A percentile compares a stretch with the other conserved stretches of the same genome.
Evolutionary conservation across 495 filamentous ascomycete species (phyloP).

Genomic region (Bombardia bombarda): DNA sequence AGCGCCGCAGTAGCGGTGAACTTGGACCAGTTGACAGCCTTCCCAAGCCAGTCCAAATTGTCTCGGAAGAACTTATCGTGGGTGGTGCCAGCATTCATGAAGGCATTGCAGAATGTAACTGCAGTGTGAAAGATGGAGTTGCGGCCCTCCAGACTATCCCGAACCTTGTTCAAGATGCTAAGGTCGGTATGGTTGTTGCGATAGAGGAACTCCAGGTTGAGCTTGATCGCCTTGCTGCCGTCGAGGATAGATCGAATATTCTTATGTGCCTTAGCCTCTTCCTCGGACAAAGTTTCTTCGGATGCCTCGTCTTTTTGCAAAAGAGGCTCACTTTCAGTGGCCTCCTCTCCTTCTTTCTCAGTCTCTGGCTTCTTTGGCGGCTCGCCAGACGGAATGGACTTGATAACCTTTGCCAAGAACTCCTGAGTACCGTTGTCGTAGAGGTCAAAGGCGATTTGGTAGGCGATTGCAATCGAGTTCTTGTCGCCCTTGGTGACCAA

Average conservation of each 20-base stretch:
- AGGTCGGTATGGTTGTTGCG: conserved; percentile 80
- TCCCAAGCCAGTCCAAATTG: conserved; percentile 96
- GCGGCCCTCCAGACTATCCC: conserved; percentile 87
- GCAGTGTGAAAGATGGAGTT: conserved; percentile 98
- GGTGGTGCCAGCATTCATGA: conserved; percentile 99
- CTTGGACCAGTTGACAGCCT: conserved; percentile 99
- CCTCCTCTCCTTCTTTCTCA: conserved; percentile 42
- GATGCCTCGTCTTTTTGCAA: conserved; percentile 26
- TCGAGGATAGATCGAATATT: conserved; percentile 81
- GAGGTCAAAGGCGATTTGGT: conserved; percentile 96
- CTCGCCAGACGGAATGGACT: conserved; percentile 60
- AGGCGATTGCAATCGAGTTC: conserved; percentile 74
- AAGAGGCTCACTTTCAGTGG: conserved; percentile 38
- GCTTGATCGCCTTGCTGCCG: conserved; percentile 82
- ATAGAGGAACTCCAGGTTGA: conserved; percentile 94
- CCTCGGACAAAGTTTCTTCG: conserved; percentile 37
- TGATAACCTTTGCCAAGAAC: conserved; percentile 83
- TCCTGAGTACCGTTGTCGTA: conserved; percentile 98
- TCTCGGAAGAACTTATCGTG: conserved; percentile 96
- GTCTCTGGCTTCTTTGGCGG: conserved; percentile 43
- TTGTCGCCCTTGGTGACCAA: conserved; percentile 72
- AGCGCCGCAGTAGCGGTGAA: conserved; percentile 96
- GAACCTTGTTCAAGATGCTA: conserved; percentile 87
- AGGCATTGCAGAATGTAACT: conserved; percentile 94
- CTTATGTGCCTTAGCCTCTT: conserved; percentile 54